A percentile compares a stretch with the other conserved stretches of the same genome.
Conservation (phyloP, 1,284 basidiomycete species). For the Tilletiaria anomala region DNA sequence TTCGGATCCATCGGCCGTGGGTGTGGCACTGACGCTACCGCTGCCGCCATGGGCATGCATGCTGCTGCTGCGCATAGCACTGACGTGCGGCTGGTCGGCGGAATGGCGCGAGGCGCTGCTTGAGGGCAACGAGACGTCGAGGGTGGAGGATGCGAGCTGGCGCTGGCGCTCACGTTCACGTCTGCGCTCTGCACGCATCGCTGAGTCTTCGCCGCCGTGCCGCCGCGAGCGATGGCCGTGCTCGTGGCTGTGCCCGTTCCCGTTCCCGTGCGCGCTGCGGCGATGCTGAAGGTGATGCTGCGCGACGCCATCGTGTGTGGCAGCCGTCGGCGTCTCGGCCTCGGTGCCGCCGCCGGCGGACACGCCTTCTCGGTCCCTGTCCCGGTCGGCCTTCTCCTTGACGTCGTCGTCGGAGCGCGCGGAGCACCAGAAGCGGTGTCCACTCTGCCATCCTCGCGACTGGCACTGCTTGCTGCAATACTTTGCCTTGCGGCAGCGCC, state of each 20-base stretch:
- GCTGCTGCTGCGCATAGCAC: too few species aligned
- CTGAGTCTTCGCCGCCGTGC: too few species aligned
- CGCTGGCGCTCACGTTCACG: too few species aligned
- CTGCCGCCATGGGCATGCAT: too few species aligned
- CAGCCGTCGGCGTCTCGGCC: neutral
- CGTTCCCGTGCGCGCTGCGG: neutral
- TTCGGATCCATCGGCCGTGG: neutral
- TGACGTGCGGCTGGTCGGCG: neutral
- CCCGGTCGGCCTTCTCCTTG: too few species aligned
- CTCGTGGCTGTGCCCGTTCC: neutral
- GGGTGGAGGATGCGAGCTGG: neutral
- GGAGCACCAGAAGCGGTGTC: slow-evolving; percentile 57
- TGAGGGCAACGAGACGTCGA: neutral
- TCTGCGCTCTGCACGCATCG: too few species aligned
- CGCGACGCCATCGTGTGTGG: neutral
- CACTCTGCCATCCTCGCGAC: slow-evolving; percentile 89
- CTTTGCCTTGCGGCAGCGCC: slow-evolving; percentile 90
- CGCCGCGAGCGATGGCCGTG: neutral
- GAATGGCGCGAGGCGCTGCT: neutral
- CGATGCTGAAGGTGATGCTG: neutral
- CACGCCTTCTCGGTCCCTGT: neutral
- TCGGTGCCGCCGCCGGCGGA: neutral
- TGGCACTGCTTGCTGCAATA: slow-evolving; percentile 98
- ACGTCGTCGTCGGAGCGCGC: neutral
- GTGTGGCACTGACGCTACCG: too few species aligned